Evolutionary conservation across 2,329 filamentous ascomycete genomes (phyloP), one percentile per base, ranked within the genome.

Genomic region (Aspergillus fischeri): DNA sequence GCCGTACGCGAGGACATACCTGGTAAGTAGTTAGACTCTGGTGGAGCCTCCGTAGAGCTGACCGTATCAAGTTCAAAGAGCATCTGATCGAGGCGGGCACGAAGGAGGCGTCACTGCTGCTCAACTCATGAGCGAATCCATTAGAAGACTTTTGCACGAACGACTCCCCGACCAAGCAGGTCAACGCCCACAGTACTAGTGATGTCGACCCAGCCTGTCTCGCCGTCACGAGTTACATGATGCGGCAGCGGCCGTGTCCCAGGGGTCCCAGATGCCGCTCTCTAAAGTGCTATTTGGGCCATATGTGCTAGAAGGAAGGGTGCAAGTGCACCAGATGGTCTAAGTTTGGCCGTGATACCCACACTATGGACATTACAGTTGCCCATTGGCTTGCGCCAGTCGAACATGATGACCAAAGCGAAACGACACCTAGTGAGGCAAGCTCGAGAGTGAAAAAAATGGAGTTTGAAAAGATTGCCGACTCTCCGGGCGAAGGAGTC

Each of bases 61-160:
- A 29, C 14, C 1, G 89, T 32, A 14, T 91, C 81, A 89, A 95
- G 83, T 83, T 85, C 65, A 76, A 80, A 35, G 81, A 84, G 44
- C 69, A 75, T 29, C 73, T 83, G 8, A 66, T 84, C 51, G 70
- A 70, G 47, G 74, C 74, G 5, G 78, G 79, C 1, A 75, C 45
- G 77, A 83, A 27, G 85, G 85, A 14, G 85, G 85, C 3, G 77
- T 79, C 54, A 76, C 72, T 53, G 84, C 84, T 20, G 84, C 83
- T 2, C 77, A 80, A 3, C 71, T 80, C 50, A 71, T 87, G 4
- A 80, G 80, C 55, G 78, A 82, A 38, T 75, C 78, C 20, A 70
- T 86, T 53, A 77, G 76, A 60, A 71, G 76, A 41, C 77, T 78
- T 52, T 71, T 84, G 17, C 67, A 71, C 8, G 70, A 67, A 3